These are phyloP conservation scores for Acanthamoeba castellanii DNA, from an alignment of 208 protist species.

Conservation along the genomic window DNA sequence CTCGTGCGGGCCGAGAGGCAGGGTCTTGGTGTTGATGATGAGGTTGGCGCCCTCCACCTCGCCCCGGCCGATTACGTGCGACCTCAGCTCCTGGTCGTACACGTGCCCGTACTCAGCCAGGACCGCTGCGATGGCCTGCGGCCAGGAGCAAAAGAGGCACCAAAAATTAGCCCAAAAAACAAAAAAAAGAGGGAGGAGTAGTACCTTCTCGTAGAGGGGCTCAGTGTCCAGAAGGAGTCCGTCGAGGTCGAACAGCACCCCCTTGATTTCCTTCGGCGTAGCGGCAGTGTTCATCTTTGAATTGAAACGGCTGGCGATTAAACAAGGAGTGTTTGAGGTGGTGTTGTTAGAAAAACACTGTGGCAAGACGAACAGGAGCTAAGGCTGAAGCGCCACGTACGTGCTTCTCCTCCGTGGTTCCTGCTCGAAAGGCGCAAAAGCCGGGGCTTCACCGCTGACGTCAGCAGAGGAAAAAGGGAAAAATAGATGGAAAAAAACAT, in stretches of 20 bases:
- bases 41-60: slow-evolving; percentile 22
- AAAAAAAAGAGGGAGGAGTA: background rate
- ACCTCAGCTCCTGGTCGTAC: slow-evolving; percentile 68
- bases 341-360: background rate
- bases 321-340: background rate
- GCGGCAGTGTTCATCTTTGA: background rate
- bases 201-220: slow-evolving; percentile 25
- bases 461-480: no score
- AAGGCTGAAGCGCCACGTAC: no score
- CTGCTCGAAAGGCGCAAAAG: no score
- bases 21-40: slow-evolving; percentile 7
- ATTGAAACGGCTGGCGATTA: no score
- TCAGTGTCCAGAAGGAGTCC: slow-evolving; percentile 74
- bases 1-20: slow-evolving; percentile 71
- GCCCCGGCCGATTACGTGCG: slow-evolving; percentile 9
- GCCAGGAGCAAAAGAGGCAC: background rate
- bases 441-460: no score
- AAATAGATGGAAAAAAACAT: no score
- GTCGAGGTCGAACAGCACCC: slow-evolving; percentile 79
- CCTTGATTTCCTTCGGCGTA: slow-evolving; percentile 56
- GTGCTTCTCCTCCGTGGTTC: no score
- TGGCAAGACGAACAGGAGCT: no score
- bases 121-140: background rate
- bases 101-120: slow-evolving; percentile 41
- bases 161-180: background rate